A percentile compares a stretch with the other conserved stretches of the same genome.
Conservation (phyloP, 352 stramenopile genomes). For the Pythium diclinum region DNA sequence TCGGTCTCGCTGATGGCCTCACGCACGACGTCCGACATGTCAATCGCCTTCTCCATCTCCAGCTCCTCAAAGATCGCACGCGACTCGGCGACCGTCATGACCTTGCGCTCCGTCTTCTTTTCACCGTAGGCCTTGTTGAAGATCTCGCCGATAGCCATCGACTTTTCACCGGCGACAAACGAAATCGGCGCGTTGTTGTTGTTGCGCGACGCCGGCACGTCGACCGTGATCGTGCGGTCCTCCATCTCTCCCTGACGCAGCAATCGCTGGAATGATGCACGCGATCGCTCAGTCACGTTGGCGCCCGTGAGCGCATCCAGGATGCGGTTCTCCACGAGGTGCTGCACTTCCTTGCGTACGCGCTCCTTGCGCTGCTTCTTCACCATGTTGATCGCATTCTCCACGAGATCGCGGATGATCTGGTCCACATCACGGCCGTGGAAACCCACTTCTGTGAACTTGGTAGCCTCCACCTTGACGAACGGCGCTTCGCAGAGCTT, state of each 20-base stretch:
- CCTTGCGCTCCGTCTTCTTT: conserved; percentile 90
- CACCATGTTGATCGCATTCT: conserved; percentile 96
- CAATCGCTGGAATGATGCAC: conserved; percentile 92
- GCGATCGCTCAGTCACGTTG: conserved; percentile 75
- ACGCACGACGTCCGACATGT: conserved; percentile 87
- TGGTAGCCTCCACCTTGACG: conserved; percentile 98
- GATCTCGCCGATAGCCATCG: conserved; percentile 64
- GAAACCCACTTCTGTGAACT: conserved; percentile 99
- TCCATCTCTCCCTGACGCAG: conserved; percentile 81
- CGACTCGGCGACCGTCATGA: conserved; percentile 93
- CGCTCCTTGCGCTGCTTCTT: conserved; percentile 94
- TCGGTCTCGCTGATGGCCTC: conserved; percentile 92
- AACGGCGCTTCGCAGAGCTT: conserved; percentile 97
- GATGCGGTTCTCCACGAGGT: conserved; percentile 94
- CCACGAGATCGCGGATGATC: conserved; percentile 99
- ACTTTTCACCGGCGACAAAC: conserved; percentile 69
- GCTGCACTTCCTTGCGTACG: conserved; percentile 90
- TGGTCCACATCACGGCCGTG: conserved; percentile 98
- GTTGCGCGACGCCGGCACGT: conserved; percentile 63
- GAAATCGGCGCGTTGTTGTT: conserved; percentile 53
- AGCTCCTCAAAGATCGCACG: conserved; percentile 93
- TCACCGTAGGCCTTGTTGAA: conserved; percentile 71
- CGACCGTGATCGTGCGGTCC: conserved; percentile 75
- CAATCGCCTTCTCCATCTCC: conserved; percentile 94
- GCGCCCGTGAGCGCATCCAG: conserved; percentile 93